Percentiles rank a stretch among this genome's conserved stretches.
Evolutionary conservation across 108 stramenopile species (phyloP).

Genomic region (Aurantiochytrium sp.): DNA sequence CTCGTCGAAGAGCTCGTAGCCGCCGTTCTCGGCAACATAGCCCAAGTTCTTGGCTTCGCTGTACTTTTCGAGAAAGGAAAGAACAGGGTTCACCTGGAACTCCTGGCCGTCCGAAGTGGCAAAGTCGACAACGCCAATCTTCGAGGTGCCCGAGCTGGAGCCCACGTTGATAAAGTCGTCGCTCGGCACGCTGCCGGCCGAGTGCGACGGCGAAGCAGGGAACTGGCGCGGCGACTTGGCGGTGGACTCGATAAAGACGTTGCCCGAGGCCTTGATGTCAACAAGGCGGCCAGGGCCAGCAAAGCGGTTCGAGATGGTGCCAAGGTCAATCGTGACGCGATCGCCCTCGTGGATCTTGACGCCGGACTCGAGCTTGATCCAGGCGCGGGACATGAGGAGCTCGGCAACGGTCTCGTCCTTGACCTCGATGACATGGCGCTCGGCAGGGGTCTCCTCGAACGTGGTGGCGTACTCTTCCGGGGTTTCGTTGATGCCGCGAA

Average conservation of each 20-base stretch:
- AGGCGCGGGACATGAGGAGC: background rate
- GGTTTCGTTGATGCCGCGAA: background rate
- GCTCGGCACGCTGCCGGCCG: background rate
- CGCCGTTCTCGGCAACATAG: background rate
- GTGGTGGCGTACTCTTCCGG: background rate
- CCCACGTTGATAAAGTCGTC: background rate
- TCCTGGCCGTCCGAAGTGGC: background rate
- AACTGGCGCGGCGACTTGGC: background rate
- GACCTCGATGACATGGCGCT: background rate
- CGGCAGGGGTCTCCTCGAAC: background rate
- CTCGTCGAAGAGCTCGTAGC: constrained; percentile 3
- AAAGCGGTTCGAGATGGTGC: background rate
- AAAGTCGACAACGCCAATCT: background rate
- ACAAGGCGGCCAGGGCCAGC: background rate
- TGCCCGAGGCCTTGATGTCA: background rate
- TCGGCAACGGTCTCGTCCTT: background rate
- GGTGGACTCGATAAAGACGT: background rate
- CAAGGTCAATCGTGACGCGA: background rate
- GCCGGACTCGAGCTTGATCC: background rate
- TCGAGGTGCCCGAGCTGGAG: background rate
- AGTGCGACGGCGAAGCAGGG: background rate
- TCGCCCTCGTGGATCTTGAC: background rate
- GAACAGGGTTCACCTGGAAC: background rate
- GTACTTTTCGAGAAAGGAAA: background rate
- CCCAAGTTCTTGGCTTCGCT: background rate